phyloP scores from a whole-genome alignment of 495 filamentous ascomycete species.

The Stereocaulon alpinum region DNA sequence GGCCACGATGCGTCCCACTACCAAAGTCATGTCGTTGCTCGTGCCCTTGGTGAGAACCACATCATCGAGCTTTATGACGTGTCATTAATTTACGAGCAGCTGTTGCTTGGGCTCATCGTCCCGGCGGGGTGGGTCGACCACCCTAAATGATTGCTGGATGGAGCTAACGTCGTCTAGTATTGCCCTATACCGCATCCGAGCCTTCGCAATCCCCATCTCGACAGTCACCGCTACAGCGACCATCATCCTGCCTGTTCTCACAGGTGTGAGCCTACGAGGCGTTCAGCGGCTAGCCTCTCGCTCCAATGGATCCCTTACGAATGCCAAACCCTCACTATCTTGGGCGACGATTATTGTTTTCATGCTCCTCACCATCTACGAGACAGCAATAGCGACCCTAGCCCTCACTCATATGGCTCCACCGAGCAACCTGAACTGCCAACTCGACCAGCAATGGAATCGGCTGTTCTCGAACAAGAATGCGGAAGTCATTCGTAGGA shows the following conservation, averaged over 20 bases:
- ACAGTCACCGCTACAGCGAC: constrained; percentile 14
- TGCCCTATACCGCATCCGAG: constrained; percentile 12
- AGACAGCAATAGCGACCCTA: constrained; percentile 22
- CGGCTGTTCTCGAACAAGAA: constrained; percentile 15
- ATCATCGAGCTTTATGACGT: too few species aligned
- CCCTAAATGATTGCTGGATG: background rate
- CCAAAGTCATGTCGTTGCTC: background rate
- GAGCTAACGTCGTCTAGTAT: constrained; percentile 10
- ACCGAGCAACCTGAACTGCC: constrained; percentile 12
- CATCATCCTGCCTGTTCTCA: constrained; percentile 21
- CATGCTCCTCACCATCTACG: constrained; percentile 21
- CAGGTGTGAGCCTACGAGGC: constrained; percentile 11
- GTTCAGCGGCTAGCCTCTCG: constrained; percentile 3
- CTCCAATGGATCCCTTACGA: background rate
- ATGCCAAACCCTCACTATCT: background rate
- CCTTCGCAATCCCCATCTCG: constrained; percentile 17
- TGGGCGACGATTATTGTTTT: constrained; percentile 14
- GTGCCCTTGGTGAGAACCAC: background rate
- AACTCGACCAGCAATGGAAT: constrained; percentile 15
- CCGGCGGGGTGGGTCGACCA: background rate
- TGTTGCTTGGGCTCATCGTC: background rate
- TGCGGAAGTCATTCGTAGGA: constrained; percentile 16
- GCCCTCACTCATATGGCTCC: constrained; percentile 18
- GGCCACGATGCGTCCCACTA: background rate
- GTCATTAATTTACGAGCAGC: background rate